Evolutionary conservation across 768 basidiomycete genomes (phyloP).

Genomic region (Podaxis sp.): DNA sequence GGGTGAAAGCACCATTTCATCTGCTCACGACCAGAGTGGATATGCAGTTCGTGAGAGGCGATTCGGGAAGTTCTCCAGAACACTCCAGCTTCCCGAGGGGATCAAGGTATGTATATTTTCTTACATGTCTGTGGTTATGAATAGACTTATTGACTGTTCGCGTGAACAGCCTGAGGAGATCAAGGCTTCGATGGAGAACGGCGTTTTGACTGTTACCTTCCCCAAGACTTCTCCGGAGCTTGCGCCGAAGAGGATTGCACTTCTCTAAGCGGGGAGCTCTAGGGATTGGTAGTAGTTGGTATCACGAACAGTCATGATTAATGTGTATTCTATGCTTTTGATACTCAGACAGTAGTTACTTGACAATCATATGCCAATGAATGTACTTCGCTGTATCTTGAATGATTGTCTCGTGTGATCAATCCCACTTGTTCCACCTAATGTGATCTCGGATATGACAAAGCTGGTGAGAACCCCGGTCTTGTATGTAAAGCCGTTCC

Average conservation of each 20-base stretch:
- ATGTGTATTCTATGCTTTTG: neutral
- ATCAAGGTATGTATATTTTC: constrained; percentile 38
- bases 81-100: constrained; percentile 44
- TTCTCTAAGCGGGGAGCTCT: constrained; percentile 23
- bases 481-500: too few relatives aligned
- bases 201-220: constrained; percentile 47
- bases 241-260: constrained; percentile 27
- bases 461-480: too few relatives aligned
- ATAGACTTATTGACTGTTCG: constrained; percentile 5
- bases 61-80: constrained; percentile 39
- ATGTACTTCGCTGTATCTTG: too few relatives aligned
- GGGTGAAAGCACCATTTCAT: constrained; percentile 36
- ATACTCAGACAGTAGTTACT: neutral
- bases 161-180: constrained; percentile 21
- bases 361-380: too few relatives aligned
- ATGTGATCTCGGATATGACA: too few relatives aligned
- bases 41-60: constrained; percentile 44
- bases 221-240: constrained; percentile 38
- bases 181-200: constrained; percentile 41
- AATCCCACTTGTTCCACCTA: too few relatives aligned
- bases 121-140: neutral
- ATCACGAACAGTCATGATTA: neutral
- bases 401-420: too few relatives aligned
- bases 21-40: constrained; percentile 30
- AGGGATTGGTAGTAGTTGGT: neutral